Evolutionary conservation across 1,284 basidiomycete species (phyloP), one percentile per base, ranked within the genome.

Genomic region (Cryptococcus sp.): DNA sequence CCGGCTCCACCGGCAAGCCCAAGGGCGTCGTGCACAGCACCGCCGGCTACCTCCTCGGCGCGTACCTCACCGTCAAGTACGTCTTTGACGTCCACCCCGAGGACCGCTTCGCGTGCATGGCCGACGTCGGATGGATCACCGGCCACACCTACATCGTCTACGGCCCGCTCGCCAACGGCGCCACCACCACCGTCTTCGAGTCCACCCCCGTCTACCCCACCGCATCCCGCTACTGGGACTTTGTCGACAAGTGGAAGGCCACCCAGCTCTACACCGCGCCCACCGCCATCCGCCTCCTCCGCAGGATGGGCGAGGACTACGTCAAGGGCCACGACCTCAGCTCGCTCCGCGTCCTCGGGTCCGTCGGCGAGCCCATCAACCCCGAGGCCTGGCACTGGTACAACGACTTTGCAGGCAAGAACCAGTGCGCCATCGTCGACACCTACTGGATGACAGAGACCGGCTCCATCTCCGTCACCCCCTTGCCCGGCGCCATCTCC

Each of bases 331-430:
- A 94, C 79, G 91, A 98, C 76, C 83, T 98, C 37, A 85, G 82
- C 66, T 85, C 84, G 36, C 79, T 98, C 59, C 86, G 95, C 59
- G 88, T 96, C 20, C 82, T 98, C 40, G 95, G 95, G 35, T 87
- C 83, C 57, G 95, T 98, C 53, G 96, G 95, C 53, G 95, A 98
- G 80, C 96, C 96, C 6, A 98, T 98, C 82, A 98, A 98, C 80
- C 94, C 95, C 28, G 95, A 98, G 77, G 96, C 95, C 4, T 98
- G 96, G 95, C 85, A 94, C 72, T 98, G 95, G 95, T 97, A 95
- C 80, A 75, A 77, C 77, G 91, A 97, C 71, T 85, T 91, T 72
- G 93, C 97, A 55, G 96, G 95, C 33, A 84, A 85, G 69, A 82
- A 80, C 63, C 82, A 98, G 78, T 96, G 92, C 72, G 92, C 95